These are phyloP conservation scores for Melocanna baccifera DNA, from an alignment of 176 grass and related monocot genomes.

Conservation along the genomic window DNA sequence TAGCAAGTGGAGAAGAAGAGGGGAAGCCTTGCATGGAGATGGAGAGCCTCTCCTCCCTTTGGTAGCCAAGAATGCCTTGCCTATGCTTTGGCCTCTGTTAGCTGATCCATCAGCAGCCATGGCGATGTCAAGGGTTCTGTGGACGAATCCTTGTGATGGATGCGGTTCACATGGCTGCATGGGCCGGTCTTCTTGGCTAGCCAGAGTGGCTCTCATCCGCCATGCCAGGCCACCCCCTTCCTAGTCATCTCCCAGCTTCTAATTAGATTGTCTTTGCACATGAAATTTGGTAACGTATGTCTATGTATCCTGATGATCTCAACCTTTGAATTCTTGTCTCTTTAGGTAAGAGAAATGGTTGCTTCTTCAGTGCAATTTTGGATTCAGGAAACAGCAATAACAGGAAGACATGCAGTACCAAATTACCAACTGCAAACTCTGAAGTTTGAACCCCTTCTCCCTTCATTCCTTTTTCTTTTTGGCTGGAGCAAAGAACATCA, in stretches of 20 bases:
- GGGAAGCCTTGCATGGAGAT: conserved; percentile 49
- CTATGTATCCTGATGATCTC: background rate
- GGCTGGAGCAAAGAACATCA: background rate
- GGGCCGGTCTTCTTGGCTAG: conserved; percentile 50
- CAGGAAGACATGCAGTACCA: background rate
- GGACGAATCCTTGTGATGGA: conserved; percentile 6
- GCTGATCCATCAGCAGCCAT: conserved; percentile 1
- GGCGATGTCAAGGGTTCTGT: background rate
- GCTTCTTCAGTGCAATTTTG: background rate
- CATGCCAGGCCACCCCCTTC: conserved; percentile 52
- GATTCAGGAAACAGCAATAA: background rate
- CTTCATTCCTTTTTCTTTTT: background rate
- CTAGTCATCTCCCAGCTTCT: background rate
- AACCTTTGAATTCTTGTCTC: background rate
- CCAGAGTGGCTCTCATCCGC: conserved; percentile 50
- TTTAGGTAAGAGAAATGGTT: background rate
- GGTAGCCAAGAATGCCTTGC: conserved; percentile 72
- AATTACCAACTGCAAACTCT: background rate
- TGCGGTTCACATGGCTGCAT: conserved; percentile 35
- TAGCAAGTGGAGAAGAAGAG: conserved; percentile 2
- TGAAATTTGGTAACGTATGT: background rate
- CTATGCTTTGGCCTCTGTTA: conserved; percentile 34
- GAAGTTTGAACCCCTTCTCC: background rate
- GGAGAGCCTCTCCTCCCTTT: conserved; percentile 31
- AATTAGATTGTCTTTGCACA: background rate